Base-by-base conservation (phyloP, 169 alveolate genomes). In the Plasmodium ovale region DNA sequence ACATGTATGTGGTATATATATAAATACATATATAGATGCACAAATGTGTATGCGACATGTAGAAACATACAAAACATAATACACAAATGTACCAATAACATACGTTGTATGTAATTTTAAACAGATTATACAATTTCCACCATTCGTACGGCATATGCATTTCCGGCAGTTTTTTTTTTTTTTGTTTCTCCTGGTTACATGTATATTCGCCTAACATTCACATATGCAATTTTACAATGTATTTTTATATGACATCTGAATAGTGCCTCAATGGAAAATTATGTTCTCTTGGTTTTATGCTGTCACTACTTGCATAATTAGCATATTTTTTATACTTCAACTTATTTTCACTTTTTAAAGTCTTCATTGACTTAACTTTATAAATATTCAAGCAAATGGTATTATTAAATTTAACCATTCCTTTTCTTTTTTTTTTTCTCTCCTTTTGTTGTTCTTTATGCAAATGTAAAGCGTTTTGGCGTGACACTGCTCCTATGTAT, bases 351-450 rank as follows among this genome's bases (percentile, higher is more conserved):
- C 87, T 54, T 33, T 39, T 62, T 29, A 51, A 85, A 68, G 72
- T 69, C 91, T 58, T 85, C 91, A 85, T 85, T 69, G 91, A 85
- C 47, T 85, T 85, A 25, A 62, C 59, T 65, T 79, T 79, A 35
- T 49, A 73, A 35, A 21, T 23, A 33, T 59, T 29, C 72, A 73
- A 10, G 12, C 59, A 59, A 16, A 37, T 73, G 35, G 29, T 64
- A 56, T 67, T 39, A 68, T 79, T 31, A 16, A 23, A 25, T 64
- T 59, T 67, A 64, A 85, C 12, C 87, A 85, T 69, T 71, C 85
- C 91, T 69, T 64, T 54, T 31, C 12, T 47, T 16, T 12, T 10
- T 33, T 49, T 33, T 25, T 42, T 56, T n/a, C n/a, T n/a, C n/a
- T n/a, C n/a, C n/a, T n/a, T n/a, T n/a, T n/a, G n/a, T 54, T 35